Conservation (phyloP, 345 rosid species). For the Arabidopsis thaliana region DNA sequence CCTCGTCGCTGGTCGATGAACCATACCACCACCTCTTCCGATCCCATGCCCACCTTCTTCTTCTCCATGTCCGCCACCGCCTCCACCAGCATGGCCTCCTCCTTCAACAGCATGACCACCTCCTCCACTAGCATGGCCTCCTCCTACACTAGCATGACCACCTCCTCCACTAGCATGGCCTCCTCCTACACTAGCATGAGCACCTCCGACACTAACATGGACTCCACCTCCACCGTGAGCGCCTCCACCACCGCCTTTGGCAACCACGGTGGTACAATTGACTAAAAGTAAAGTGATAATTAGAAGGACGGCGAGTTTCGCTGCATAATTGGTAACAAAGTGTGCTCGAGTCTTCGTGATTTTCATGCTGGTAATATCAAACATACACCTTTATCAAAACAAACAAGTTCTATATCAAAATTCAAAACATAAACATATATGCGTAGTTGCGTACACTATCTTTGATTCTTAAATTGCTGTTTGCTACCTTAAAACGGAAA, state of each 20-base stretch:
- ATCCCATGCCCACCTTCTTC: conserved; percentile 24
- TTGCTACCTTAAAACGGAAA: conserved; percentile 20
- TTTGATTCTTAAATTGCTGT: conserved; percentile 21
- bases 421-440: too few species aligned
- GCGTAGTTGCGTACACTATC: background rate
- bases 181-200: background rate
- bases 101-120: background rate
- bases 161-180: conserved; percentile 1
- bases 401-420: background rate
- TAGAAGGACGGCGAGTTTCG: conserved; percentile 4
- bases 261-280: conserved; percentile 26
- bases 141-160: background rate
- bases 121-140: background rate
- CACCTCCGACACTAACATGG: background rate
- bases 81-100: background rate
- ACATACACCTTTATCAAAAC: background rate
- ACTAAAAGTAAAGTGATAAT: conserved; percentile 14
- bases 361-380: conserved; percentile 34
- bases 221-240: background rate
- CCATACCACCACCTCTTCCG: conserved; percentile 35
- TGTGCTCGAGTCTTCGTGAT: conserved; percentile 12
- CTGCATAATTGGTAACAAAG: conserved; percentile 18
- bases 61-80: conserved; percentile 10
- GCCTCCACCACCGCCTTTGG: conserved; percentile 1
- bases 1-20: conserved; percentile 33